Percentiles rank a stretch among this genome's conserved stretches.
Evolutionary conservation across 345 rosid species (phyloP).

Genomic region (Pelargonium nanum): DNA sequence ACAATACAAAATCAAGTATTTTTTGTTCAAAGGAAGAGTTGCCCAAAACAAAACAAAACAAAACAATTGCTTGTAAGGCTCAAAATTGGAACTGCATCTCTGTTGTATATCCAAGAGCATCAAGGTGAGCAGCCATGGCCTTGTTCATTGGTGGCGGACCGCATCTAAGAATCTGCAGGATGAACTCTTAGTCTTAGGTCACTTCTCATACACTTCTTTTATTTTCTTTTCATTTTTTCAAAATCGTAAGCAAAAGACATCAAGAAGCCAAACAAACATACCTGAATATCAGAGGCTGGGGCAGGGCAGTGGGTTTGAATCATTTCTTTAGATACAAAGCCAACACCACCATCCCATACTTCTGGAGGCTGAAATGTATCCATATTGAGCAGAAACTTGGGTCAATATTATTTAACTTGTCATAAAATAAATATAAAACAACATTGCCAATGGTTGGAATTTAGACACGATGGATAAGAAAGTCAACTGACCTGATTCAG

Average conservation of each 20-base stretch:
- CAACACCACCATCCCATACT: slow-evolving; percentile 81
- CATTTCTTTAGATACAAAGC: slow-evolving; percentile 88
- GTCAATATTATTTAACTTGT: too few species aligned
- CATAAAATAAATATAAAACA: not conserved
- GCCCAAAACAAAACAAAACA: too few species aligned
- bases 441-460: not conserved
- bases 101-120: slow-evolving; percentile 60
- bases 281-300: slow-evolving; percentile 66
- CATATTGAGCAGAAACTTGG: too few species aligned
- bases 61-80: slow-evolving; percentile 12
- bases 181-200: not conserved
- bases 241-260: not conserved
- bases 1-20: too few species aligned
- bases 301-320: slow-evolving; percentile 72
- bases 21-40: not conserved
- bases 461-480: not conserved
- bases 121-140: slow-evolving; percentile 89
- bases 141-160: slow-evolving; percentile 99
- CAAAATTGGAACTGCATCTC: slow-evolving; percentile 96
- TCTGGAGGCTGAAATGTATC: slow-evolving; percentile 77
- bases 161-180: slow-evolving; percentile 67
- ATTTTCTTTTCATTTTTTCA: not conserved
- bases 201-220: not conserved
- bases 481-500: slow-evolving; percentile 65
- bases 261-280: slow-evolving; percentile 3